Evolutionary conservation across 2,329 filamentous ascomycete genomes (phyloP).

Genomic region (Colletotrichum sp.): DNA sequence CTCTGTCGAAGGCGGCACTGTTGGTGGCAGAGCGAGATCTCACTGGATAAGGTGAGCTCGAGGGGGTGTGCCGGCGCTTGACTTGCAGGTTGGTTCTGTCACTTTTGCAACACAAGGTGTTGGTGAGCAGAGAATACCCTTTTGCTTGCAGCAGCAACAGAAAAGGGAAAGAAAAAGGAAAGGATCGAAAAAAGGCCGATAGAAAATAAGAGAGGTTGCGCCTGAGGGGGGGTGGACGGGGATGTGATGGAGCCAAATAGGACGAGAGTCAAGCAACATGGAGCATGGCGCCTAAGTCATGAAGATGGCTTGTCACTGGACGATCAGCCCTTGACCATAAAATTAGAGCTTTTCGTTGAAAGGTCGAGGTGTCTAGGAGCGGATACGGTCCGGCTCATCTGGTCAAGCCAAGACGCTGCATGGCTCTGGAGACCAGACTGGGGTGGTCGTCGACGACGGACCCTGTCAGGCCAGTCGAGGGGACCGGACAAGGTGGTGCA

Average conservation of each 20-base stretch:
- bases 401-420: slow-evolving; percentile 22
- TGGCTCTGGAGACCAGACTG: slow-evolving; percentile 15
- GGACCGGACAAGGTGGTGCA: slow-evolving; percentile 8
- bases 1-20: slow-evolving; percentile 17
- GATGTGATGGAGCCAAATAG: slow-evolving; percentile 42
- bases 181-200: slow-evolving; percentile 24
- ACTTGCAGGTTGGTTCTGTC: slow-evolving; percentile 31
- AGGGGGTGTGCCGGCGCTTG: slow-evolving; percentile 39
- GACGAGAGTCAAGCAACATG: slow-evolving; percentile 35
- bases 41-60: slow-evolving; percentile 12
- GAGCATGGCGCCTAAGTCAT: slow-evolving; percentile 49
- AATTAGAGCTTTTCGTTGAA: slow-evolving; percentile 41
- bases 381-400: slow-evolving; percentile 25
- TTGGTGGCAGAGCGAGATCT: slow-evolving; percentile 16
- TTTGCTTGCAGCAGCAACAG: slow-evolving; percentile 7
- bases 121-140: background rate
- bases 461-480: slow-evolving; percentile 14
- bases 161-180: slow-evolving; percentile 20
- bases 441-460: slow-evolving; percentile 19
- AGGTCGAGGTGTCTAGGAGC: slow-evolving; percentile 20
- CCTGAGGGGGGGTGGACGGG: slow-evolving; percentile 25
- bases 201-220: slow-evolving; percentile 23
- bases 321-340: slow-evolving; percentile 41
- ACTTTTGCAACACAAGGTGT: background rate
- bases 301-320: slow-evolving; percentile 48